Evolutionary conservation across 176 grass and related monocot species (phyloP).

Genomic region (Elaeis guineensis): DNA sequence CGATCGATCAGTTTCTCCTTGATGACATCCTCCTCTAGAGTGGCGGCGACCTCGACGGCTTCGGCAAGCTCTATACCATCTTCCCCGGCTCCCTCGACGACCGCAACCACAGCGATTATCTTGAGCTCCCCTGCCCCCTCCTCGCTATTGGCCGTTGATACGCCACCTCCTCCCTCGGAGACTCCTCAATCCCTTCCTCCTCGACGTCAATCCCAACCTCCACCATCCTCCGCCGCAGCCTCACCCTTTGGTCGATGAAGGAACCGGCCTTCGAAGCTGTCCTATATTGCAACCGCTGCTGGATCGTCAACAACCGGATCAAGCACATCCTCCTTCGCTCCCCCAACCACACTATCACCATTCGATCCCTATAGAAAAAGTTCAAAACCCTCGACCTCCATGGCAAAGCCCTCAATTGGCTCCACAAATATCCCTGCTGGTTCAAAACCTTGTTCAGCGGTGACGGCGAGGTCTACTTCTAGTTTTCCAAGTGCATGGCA

Average conservation of each 20-base stretch:
- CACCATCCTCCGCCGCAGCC: slow-evolving; percentile 22
- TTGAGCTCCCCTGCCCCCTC: too few relatives aligned
- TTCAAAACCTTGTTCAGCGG: slow-evolving; percentile 37
- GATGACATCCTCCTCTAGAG: too few relatives aligned
- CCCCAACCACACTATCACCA: slow-evolving; percentile 48
- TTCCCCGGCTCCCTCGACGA: too few relatives aligned
- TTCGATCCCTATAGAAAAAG: slow-evolving; percentile 69
- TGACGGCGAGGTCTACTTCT: slow-evolving; percentile 38
- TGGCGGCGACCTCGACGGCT: too few relatives aligned
- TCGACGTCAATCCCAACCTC: neutral
- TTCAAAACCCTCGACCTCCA: slow-evolving; percentile 76
- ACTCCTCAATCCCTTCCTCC: neutral
- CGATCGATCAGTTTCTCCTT: too few relatives aligned
- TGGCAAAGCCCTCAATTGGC: slow-evolving; percentile 84
- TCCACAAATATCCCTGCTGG: slow-evolving; percentile 84
- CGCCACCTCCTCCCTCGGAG: neutral
- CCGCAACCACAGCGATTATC: too few relatives aligned
- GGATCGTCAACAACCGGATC: slow-evolving; percentile 93
- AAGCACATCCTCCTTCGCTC: slow-evolving; percentile 76
- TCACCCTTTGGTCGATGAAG: slow-evolving; percentile 79
- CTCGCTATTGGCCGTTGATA: too few relatives aligned
- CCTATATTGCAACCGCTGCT: slow-evolving; percentile 71
- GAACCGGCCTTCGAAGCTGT: slow-evolving; percentile 54
- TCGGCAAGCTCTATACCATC: too few relatives aligned
- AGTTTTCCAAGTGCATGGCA: slow-evolving; percentile 76